A percentile compares a stretch with the other conserved stretches of the same genome.
phyloP scores from a whole-genome alignment of 345 rosid species.

The Brassica nigra region DNA sequence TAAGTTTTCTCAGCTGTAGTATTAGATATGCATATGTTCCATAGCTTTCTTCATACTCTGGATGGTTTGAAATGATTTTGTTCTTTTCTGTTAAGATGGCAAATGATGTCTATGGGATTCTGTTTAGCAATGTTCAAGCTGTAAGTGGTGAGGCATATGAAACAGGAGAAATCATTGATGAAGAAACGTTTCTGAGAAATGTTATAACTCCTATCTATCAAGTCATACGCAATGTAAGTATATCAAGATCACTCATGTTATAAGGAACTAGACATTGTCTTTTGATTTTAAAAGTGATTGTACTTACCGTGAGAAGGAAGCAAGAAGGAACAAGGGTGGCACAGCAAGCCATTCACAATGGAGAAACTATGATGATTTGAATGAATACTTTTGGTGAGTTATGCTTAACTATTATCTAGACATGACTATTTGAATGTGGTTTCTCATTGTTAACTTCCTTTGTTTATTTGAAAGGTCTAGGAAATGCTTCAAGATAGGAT shows the following conservation, averaged over 20 bases:
- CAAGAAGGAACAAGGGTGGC: slow-evolving; percentile 72
- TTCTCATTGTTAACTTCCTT: slow-evolving; percentile 8
- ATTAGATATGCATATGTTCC: slow-evolving; percentile 52
- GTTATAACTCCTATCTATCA: slow-evolving; percentile 79
- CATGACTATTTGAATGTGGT: slow-evolving; percentile 9
- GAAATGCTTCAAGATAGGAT: slow-evolving; percentile 61
- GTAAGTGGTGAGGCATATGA: slow-evolving; percentile 60
- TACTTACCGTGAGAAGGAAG: slow-evolving; percentile 64
- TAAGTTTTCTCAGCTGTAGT: slow-evolving; percentile 61
- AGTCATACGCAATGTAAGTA: slow-evolving; percentile 70
- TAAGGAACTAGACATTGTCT: slow-evolving; percentile 13
- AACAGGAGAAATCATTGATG: slow-evolving; percentile 55
- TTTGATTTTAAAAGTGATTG: slow-evolving; percentile 26
- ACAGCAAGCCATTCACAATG: slow-evolving; percentile 91
- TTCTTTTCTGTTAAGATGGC: slow-evolving; percentile 65
- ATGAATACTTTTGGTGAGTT: slow-evolving; percentile 93
- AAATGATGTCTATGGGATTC: slow-evolving; percentile 55
- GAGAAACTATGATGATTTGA: slow-evolving; percentile 97
- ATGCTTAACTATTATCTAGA: neutral
- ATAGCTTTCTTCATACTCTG: slow-evolving; percentile 20
- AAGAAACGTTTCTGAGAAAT: slow-evolving; percentile 71
- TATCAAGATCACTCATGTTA: neutral
- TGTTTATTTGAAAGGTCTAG: slow-evolving; percentile 59
- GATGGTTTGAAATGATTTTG: neutral
- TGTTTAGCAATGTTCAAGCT: slow-evolving; percentile 53